Evolutionary conservation across 345 rosid genomes (phyloP).

Genomic region (Gossypium anomalum): DNA sequence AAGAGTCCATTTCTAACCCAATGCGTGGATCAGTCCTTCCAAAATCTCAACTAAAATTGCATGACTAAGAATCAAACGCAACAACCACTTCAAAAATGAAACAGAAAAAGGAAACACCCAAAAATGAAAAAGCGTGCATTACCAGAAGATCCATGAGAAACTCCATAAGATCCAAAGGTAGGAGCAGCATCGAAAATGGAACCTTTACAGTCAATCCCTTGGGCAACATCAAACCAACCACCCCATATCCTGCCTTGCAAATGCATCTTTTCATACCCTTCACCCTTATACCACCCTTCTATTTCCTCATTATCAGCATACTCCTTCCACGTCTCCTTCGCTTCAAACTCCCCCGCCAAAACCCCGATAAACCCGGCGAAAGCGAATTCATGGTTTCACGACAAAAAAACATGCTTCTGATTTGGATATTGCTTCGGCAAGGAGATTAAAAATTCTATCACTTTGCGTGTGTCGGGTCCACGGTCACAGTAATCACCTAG

Average conservation of each 20-base stretch:
- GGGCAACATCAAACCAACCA: slow-evolving; percentile 42
- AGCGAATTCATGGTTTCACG: slow-evolving; percentile 79
- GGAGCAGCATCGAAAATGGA: slow-evolving; percentile 74
- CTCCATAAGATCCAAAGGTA: slow-evolving; percentile 69
- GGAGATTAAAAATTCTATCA: slow-evolving; percentile 55
- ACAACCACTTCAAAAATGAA: background rate
- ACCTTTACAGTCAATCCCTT: slow-evolving; percentile 50
- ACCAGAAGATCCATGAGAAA: slow-evolving; percentile 88
- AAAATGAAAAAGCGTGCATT: background rate
- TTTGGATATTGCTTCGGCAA: slow-evolving; percentile 45
- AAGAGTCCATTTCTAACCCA: background rate
- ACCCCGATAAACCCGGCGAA: slow-evolving; percentile 61
- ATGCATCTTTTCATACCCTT: slow-evolving; percentile 63
- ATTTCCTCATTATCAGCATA: slow-evolving; percentile 49
- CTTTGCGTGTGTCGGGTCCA: slow-evolving; percentile 60
- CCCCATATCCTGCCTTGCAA: slow-evolving; percentile 77
- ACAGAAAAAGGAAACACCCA: background rate
- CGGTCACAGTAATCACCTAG: slow-evolving; percentile 92
- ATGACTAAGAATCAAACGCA: background rate
- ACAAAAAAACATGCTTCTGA: slow-evolving; percentile 57
- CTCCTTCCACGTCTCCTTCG: slow-evolving; percentile 62
- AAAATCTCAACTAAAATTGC: background rate
- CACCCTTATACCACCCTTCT: slow-evolving; percentile 75
- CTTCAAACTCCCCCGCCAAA: slow-evolving; percentile 45
- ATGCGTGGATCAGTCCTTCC: background rate